Base-by-base conservation (phyloP, 495 filamentous ascomycete genomes). In the Penicillium taxi region DNA sequence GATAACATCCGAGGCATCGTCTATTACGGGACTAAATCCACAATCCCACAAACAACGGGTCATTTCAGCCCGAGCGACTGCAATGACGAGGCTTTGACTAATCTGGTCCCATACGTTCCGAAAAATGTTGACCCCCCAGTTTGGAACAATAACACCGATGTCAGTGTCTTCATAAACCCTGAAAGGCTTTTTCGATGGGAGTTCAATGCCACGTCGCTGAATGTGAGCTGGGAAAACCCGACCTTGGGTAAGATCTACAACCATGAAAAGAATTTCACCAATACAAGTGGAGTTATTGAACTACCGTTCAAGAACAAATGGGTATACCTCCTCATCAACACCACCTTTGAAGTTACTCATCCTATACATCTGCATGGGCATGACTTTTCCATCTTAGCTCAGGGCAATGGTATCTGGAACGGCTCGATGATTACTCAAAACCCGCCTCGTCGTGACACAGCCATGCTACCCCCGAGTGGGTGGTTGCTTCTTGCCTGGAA, bases 1-100 rank as follows among this genome's bases (percentile, higher is more conserved):
- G 59, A 66, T 16, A 67, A 77, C 38, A 78, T 76, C 47, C 61
- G 45, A 15, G 78, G 75, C 4, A 78, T 83, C 12, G 41, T 81
- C 2, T 57, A 72, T 34, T 85, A 80, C 37, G 39, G 29, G n/a
- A 44, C 67, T 63, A 1, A 61, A 70, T 22, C 32, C n/a, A 7
- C 9, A 5, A 39, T 13, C 8, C 43, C 43, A 7, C 27, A 18
- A 14, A 39, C 42, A 5, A 43, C 0, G 4, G 14, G 24, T 9
- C 39, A 5, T 13, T 1, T 3, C 16, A 25, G 21, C 32, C 13
- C 6, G 5, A 25, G 36, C 15, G 16, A 26, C n/a, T 42, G 42
- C 20, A 2, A 35, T n/a, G 42, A 50, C 15, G 35, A 39, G 18
- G n/a, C 25, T 5, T 18, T 40, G 14, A 7, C 28, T 11, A 26